Conservation (phyloP, 768 basidiomycete species). For the Hygrophorus pudorinus region DNA sequence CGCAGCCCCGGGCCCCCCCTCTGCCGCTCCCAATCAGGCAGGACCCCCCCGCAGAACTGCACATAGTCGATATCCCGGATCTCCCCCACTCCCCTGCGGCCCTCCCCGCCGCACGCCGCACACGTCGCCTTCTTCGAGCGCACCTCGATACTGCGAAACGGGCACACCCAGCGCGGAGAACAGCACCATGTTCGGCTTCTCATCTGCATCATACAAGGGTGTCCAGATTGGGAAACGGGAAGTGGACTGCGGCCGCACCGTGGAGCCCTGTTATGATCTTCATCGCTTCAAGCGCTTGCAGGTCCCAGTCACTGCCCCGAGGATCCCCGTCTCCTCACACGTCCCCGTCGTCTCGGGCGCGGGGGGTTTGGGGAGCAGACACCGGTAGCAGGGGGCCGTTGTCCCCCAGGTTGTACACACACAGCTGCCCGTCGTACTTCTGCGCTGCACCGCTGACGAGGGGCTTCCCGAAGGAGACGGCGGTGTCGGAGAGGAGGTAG, state of each 20-base stretch:
- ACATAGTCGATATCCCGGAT: conserved; percentile 68
- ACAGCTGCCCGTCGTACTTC: conserved; percentile 73
- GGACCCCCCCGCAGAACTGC: conserved; percentile 71
- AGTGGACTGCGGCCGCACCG: conserved; percentile 32
- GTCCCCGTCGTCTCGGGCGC: conserved; percentile 52
- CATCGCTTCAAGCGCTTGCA: conserved; percentile 86
- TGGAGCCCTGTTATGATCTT: conserved; percentile 64
- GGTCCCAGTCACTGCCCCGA: conserved; percentile 80
- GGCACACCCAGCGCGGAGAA: conserved; percentile 61
- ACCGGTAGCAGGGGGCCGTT: conserved; percentile 94
- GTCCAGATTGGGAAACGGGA: not conserved
- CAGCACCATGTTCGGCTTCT: conserved; percentile 54
- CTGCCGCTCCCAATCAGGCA: conserved; percentile 52
- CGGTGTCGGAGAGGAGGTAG: conserved; percentile 84
- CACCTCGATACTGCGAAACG: conserved; percentile 80
- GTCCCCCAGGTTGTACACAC: conserved; percentile 59
- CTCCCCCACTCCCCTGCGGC: conserved; percentile 27
- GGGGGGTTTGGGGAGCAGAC: conserved; percentile 80
- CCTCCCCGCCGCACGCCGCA: conserved; percentile 58
- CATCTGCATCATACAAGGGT: conserved; percentile 28
- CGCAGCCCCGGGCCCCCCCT: conserved; percentile 40
- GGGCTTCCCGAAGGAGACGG: conserved; percentile 65
- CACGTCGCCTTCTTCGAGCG: conserved; percentile 63
- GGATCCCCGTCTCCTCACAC: conserved; percentile 83
- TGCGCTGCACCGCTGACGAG: conserved; percentile 93